Base-by-base conservation (phyloP, 2,329 filamentous ascomycete species). In the Didymosphaeria variabile region DNA sequence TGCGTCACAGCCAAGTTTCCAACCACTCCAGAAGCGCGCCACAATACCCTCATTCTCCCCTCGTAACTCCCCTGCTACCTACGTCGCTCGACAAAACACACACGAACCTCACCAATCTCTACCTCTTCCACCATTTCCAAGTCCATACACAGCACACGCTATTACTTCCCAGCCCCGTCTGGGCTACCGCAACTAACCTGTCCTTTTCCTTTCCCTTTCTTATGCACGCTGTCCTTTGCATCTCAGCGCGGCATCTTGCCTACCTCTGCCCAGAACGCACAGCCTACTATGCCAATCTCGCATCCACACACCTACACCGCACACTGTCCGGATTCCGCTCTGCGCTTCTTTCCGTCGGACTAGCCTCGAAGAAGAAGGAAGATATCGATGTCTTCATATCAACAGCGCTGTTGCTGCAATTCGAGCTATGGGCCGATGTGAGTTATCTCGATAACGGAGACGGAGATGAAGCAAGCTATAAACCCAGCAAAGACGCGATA, bases 81-180 rank as follows among this genome's bases (percentile, higher is more conserved):
- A 44, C 19, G 4, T 29, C 2, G 26, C 1, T 2, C 26, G 26
- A 29, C 17, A 21, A 44, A 6, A n/a, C 40, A 6, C 40, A 17
- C 9, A 21, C 31, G n/a, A 45, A 45, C 31, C 52, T 55, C 21
- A 34, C 31, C 21, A 21, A 29, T 12, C 12, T 49, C 23, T 9
- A 49, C 4, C 31, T 56, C n/a, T 49, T 56, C 42, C n/a, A 56
- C 54, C 42, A 56, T n/a, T 56, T 47, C 29, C 29, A 56, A 19
- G 26, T 29, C 8, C n/a, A 31, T 5, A 49, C 54, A 10, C n/a
- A 23, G 1, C 17, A 36, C 2, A 56, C 54, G 2, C 44, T 56
- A 12, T 23, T 56, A 15, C 44, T 54, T 10, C 21, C 36, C 2
- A 8, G 6, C 7, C 9, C 17, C 23, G 34, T 54, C 4, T 54